These are phyloP conservation scores for Gossypium mustelinum DNA, from an alignment of 345 rosid genomes.

Conservation along the genomic window DNA sequence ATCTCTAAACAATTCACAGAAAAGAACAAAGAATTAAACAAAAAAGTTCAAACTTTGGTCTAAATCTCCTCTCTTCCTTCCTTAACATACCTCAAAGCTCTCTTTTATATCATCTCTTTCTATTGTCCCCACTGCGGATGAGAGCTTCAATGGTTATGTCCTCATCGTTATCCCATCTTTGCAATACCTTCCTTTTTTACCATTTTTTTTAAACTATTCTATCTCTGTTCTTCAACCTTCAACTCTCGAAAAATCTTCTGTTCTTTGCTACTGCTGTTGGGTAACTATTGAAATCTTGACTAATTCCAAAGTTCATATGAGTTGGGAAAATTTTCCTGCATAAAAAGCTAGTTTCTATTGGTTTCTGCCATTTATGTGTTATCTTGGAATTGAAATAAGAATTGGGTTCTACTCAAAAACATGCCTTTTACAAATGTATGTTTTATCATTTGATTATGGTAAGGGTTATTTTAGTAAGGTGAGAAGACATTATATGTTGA, in stretches of 20 bases:
- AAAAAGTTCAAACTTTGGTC: too few species aligned
- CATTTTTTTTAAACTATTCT: not conserved
- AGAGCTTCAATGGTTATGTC: conserved; percentile 15
- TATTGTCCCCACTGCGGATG: conserved; percentile 19
- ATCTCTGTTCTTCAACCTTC: not conserved
- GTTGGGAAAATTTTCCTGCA: not conserved
- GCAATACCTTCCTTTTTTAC: not conserved
- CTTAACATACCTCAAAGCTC: conserved; percentile 61
- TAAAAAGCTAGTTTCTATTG: not conserved
- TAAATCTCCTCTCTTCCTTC: conserved; percentile 99
- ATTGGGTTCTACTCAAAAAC: not conserved
- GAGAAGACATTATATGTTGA: too few species aligned
- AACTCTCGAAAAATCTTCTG: not conserved
- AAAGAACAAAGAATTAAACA: too few species aligned
- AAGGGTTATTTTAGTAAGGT: too few species aligned
- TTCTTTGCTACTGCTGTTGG: conserved; percentile 19
- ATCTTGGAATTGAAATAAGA: not conserved
- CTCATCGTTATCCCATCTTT: conserved; percentile 24
- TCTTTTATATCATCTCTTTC: conserved; percentile 28
- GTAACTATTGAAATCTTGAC: conserved; percentile 16
- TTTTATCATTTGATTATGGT: not conserved
- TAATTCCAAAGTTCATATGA: not conserved
- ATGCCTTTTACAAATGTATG: not conserved
- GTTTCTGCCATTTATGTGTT: not conserved
- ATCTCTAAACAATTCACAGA: too few species aligned